Conservation (phyloP, 2,329 filamentous ascomycete genomes). For the Fusarium keratoplasticum region DNA sequence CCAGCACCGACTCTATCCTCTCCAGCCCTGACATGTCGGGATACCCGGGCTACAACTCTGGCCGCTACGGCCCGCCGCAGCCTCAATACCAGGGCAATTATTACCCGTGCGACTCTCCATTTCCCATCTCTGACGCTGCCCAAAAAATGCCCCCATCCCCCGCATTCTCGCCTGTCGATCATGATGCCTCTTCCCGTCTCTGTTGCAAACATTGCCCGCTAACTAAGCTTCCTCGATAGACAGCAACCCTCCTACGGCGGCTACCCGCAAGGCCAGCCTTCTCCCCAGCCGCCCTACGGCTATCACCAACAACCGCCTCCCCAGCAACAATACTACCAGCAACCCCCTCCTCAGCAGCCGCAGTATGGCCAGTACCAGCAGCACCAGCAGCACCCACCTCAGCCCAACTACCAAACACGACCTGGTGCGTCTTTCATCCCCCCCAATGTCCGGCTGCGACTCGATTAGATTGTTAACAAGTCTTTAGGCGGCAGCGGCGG, state of each 20-base stretch:
- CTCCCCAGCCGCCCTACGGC: slow-evolving; percentile 61
- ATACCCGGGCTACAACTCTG: slow-evolving; percentile 68
- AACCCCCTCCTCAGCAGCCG: slow-evolving; percentile 51
- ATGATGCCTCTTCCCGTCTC: slow-evolving; percentile 13
- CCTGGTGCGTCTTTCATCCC: slow-evolving; percentile 55
- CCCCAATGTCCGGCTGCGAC: background rate
- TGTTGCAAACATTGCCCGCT: slow-evolving; percentile 34
- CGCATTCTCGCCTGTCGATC: slow-evolving; percentile 22
- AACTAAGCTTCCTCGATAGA: slow-evolving; percentile 45
- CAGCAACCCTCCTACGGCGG: slow-evolving; percentile 60
- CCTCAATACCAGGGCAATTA: slow-evolving; percentile 56
- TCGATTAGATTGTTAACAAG: slow-evolving; percentile 29
- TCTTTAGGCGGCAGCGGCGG: slow-evolving; percentile 52
- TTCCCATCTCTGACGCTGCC: slow-evolving; percentile 12
- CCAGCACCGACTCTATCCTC: background rate
- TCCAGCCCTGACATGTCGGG: slow-evolving; percentile 65
- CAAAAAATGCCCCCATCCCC: slow-evolving; percentile 14
- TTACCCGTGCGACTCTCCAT: slow-evolving; percentile 61
- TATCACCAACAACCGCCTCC: slow-evolving; percentile 56
- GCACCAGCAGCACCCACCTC: slow-evolving; percentile 43
- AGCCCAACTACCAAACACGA: slow-evolving; percentile 61
- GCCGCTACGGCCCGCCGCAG: slow-evolving; percentile 54
- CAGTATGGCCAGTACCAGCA: slow-evolving; percentile 46
- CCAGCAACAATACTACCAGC: slow-evolving; percentile 56
- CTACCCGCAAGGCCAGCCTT: slow-evolving; percentile 59